Conservation (phyloP, 1,284 basidiomycete genomes). For the Trichosporon faecale region DNA sequence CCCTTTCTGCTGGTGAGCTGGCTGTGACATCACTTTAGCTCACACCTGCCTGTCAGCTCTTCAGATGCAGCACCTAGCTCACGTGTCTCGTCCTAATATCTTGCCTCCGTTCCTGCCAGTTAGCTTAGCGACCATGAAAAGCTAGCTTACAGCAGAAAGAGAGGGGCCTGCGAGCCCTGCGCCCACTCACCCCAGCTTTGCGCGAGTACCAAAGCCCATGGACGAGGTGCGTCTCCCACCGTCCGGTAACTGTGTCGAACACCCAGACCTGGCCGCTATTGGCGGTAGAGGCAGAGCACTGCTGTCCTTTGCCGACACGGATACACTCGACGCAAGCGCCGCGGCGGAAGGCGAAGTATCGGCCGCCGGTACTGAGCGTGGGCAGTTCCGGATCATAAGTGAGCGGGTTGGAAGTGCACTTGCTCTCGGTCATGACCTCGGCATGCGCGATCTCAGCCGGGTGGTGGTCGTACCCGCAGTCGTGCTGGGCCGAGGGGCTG, state of each 20-base stretch:
- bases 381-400: neutral
- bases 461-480: neutral
- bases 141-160: neutral
- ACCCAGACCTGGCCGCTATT: slow-evolving; percentile 1
- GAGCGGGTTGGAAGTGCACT: neutral
- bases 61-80: no score
- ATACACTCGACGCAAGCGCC: neutral
- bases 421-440: neutral
- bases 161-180: neutral
- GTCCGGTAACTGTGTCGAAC: neutral
- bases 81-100: neutral
- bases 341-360: neutral
- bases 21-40: no score
- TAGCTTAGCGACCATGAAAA: neutral
- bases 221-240: neutral
- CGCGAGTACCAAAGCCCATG: neutral
- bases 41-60: no score
- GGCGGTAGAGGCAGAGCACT: neutral
- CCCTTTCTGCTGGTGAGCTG: neutral
- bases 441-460: neutral
- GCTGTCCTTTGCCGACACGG: neutral
- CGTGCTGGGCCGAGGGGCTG: neutral
- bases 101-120: neutral
- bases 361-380: neutral
- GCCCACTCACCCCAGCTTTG: neutral